These are phyloP conservation scores for Ceratobasidium sp. DNA, from an alignment of 1,284 basidiomycete genomes.

Conservation along the genomic window DNA sequence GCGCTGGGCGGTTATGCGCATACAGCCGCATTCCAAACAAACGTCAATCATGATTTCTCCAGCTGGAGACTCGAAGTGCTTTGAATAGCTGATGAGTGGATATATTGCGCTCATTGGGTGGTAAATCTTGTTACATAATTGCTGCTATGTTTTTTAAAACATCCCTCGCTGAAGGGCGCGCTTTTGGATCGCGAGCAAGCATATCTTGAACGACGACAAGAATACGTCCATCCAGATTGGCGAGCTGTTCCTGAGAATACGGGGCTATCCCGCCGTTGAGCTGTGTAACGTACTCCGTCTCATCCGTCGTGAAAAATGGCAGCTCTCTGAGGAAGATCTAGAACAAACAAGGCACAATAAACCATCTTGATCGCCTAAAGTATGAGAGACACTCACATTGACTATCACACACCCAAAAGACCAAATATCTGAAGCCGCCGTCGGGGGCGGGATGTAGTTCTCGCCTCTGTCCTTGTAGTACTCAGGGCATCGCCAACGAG, in stretches of 20 bases:
- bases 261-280: background rate
- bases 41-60: background rate
- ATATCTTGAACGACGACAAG: background rate
- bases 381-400: background rate
- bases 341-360: background rate
- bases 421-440: conserved; percentile 23
- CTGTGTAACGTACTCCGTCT: background rate
- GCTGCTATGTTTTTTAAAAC: background rate
- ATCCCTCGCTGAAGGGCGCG: background rate
- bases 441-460: conserved; percentile 6
- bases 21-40: background rate
- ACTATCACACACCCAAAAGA: background rate
- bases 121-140: background rate
- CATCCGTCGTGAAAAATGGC: background rate
- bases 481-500: conserved; percentile 18
- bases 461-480: background rate
- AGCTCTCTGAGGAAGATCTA: background rate
- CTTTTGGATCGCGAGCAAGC: background rate
- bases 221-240: background rate
- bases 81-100: background rate
- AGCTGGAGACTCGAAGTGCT: background rate
- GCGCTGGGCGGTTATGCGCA: conserved; percentile 7
- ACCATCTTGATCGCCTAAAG: background rate
- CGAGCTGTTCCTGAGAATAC: background rate
- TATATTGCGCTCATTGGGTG: background rate